A percentile compares a stretch with the other conserved stretches of the same genome.
These are phyloP conservation scores for Neobulgaria alba DNA, from an alignment of 2,329 filamentous ascomycete species.

Conservation along the genomic window DNA sequence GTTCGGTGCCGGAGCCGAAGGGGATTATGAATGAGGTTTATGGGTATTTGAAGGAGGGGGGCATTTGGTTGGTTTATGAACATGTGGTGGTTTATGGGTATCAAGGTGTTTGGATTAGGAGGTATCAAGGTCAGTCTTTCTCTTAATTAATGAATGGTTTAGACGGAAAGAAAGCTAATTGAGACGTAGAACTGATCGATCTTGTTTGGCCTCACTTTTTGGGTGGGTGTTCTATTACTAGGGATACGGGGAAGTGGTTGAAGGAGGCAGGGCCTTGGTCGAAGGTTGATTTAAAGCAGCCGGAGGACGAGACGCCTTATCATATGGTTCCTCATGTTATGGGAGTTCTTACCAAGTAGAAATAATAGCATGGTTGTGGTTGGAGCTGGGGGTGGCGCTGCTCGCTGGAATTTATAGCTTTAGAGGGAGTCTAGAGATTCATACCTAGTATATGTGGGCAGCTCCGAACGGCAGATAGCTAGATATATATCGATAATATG, in stretches of 20 bases:
- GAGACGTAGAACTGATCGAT: constrained; percentile 16
- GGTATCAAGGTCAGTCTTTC: constrained; percentile 22
- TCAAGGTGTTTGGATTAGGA: constrained; percentile 12
- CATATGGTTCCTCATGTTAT: constrained; percentile 22
- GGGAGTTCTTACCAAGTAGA: constrained; percentile 23
- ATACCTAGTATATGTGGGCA: too few relatives aligned
- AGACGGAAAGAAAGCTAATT: constrained; percentile 4
- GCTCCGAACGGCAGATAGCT: too few relatives aligned
- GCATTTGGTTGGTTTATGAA: constrained; percentile 25
- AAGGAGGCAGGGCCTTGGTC: constrained; percentile 21
- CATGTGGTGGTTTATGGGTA: constrained; percentile 22
- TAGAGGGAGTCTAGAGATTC: too few relatives aligned
- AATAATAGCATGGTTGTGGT: too few relatives aligned
- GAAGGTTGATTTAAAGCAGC: constrained; percentile 21
- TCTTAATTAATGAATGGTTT: neutral
- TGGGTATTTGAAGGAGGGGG: constrained; percentile 21
- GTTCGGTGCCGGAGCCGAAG: constrained; percentile 18
- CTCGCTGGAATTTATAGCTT: too few relatives aligned
- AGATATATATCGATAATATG: too few relatives aligned
- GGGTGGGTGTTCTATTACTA: constrained; percentile 23
- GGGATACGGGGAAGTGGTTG: constrained; percentile 21
- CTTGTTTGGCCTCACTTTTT: constrained; percentile 23
- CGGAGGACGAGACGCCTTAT: constrained; percentile 17
- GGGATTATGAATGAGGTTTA: constrained; percentile 22
- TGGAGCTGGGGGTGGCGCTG: too few relatives aligned